Conservation (phyloP, 169 alveolate genomes). For the Perkinsus chesapeaki region DNA sequence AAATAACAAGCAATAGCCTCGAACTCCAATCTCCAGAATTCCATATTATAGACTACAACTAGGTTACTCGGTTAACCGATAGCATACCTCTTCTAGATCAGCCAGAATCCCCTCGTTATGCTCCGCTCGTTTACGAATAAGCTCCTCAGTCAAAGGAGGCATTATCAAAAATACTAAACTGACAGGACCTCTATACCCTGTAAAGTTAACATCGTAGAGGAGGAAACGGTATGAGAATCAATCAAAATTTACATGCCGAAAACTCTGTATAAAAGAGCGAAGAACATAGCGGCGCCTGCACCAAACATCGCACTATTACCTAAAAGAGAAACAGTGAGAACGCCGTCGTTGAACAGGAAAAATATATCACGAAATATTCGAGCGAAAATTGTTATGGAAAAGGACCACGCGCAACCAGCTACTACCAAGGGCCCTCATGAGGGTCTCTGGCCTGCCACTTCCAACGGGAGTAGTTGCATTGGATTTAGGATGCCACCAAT, state of each 20-base stretch:
- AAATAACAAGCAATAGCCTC: no score
- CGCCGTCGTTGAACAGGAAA: no score
- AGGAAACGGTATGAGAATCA: background rate
- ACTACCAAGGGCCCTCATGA: background rate
- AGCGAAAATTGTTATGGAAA: no score
- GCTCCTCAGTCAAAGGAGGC: conserved; percentile 45
- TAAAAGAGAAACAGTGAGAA: no score
- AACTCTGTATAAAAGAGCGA: background rate
- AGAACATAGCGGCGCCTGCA: background rate
- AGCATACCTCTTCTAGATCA: conserved; percentile 68
- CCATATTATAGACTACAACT: background rate
- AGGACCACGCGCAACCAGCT: background rate
- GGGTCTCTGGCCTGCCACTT: background rate
- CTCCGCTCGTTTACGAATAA: conserved; percentile 79
- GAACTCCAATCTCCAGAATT: no score
- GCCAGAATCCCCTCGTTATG: conserved; percentile 82
- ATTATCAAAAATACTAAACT: background rate
- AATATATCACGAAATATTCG: no score
- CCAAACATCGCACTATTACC: background rate
- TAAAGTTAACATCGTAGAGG: background rate
- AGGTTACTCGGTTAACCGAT: background rate
- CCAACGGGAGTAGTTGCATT: background rate
- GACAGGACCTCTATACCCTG: background rate
- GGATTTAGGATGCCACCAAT: background rate
- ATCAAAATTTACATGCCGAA: background rate